Evolutionary conservation across 2,329 filamentous ascomycete species (phyloP).

Genomic region (Purpureocillium takamizusanense): DNA sequence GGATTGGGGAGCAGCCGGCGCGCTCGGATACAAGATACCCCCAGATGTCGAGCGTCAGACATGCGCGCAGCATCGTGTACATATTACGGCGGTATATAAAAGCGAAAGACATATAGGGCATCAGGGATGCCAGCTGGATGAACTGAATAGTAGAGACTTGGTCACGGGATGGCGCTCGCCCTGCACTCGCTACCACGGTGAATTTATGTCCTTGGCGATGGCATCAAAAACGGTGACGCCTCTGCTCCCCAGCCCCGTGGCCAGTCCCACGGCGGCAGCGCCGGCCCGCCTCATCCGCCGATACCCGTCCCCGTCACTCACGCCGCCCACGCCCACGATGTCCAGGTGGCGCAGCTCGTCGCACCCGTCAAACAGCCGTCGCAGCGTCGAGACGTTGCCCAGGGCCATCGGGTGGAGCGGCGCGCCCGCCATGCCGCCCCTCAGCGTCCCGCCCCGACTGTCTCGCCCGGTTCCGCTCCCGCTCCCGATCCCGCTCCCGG

Average conservation of each 20-base stretch:
- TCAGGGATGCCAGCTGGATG: no score
- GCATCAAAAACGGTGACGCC: conserved; percentile 54
- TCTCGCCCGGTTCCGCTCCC: no score
- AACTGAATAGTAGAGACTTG: not conserved
- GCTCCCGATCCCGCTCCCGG: no score
- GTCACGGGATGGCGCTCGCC: not conserved
- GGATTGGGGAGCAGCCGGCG: conserved; percentile 2
- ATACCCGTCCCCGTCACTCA: conserved; percentile 53
- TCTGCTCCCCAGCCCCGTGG: conserved; percentile 57
- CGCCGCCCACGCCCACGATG: conserved; percentile 66
- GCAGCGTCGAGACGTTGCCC: conserved; percentile 66
- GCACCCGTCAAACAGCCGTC: conserved; percentile 44
- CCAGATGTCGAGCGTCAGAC: not conserved
- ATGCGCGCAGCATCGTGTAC: not conserved
- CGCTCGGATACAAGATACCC: conserved; percentile 7
- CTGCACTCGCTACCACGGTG: conserved; percentile 9
- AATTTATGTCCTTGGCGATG: conserved; percentile 30
- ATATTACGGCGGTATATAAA: not conserved
- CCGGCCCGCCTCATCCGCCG: conserved; percentile 58
- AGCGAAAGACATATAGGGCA: no score
- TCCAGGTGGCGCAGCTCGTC: conserved; percentile 41
- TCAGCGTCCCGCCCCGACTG: conserved; percentile 20
- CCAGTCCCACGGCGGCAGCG: conserved; percentile 58
- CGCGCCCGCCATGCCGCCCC: conserved; percentile 65
- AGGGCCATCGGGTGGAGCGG: conserved; percentile 65